phyloP scores from a whole-genome alignment of 108 stramenopile genomes.

The Pseudonitzschia multistriata region DNA sequence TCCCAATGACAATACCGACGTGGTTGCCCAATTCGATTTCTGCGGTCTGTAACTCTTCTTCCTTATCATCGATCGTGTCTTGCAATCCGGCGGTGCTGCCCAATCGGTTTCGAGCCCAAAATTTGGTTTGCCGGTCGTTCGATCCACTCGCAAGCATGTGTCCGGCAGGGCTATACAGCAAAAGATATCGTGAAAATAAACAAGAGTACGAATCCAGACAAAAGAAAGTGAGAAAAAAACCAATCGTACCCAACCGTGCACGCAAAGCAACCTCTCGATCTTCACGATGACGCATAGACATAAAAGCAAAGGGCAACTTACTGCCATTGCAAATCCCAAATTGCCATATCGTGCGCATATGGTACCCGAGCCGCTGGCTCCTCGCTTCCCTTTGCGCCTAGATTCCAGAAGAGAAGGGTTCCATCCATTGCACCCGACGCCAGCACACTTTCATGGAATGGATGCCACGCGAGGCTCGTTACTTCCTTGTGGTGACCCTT shows the following conservation, averaged over 20 bases:
- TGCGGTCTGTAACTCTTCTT: slow-evolving; percentile 63
- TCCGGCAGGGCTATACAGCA: slow-evolving; percentile 71
- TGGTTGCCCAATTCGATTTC: slow-evolving; percentile 90
- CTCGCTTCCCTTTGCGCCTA: slow-evolving; percentile 85
- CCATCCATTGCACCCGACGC: slow-evolving; percentile 94
- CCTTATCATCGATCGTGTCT: slow-evolving; percentile 52
- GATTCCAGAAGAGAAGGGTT: slow-evolving; percentile 90
- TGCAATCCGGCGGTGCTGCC: slow-evolving; percentile 75
- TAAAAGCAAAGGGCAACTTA: not conserved
- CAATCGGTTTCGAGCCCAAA: slow-evolving; percentile 91
- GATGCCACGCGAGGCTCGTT: slow-evolving; percentile 94
- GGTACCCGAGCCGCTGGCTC: slow-evolving; percentile 79
- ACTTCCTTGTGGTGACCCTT: slow-evolving; percentile 92
- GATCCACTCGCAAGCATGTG: slow-evolving; percentile 88
- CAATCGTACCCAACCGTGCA: not conserved
- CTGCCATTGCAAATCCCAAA: slow-evolving; percentile 97
- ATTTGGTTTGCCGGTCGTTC: slow-evolving; percentile 92
- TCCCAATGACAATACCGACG: slow-evolving; percentile 90
- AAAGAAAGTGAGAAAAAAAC: slow-evolving; percentile 6
- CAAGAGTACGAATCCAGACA: not conserved
- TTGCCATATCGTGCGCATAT: slow-evolving; percentile 94
- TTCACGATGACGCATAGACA: not conserved
- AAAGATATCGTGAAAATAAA: not conserved
- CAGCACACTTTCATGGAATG: slow-evolving; percentile 87
- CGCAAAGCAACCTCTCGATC: not conserved